Evolutionary conservation across 768 basidiomycete genomes (phyloP).

Genomic region (Podaxis sp.): DNA sequence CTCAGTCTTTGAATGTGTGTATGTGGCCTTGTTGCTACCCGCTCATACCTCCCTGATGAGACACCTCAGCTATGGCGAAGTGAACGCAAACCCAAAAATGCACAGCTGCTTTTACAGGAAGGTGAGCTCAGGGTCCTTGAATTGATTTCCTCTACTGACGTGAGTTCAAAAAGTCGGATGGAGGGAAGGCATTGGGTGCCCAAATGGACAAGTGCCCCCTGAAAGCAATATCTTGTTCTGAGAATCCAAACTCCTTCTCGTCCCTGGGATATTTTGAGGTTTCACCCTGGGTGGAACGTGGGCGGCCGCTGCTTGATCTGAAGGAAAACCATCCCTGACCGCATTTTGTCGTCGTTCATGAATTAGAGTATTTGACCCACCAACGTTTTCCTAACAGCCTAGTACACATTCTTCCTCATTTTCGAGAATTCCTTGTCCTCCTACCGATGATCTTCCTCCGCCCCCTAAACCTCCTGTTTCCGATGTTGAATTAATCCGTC

Average conservation of each 20-base stretch:
- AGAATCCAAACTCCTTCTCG: neutral
- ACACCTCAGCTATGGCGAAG: conserved; percentile 3
- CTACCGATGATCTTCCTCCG: too few species aligned
- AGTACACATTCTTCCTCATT: neutral
- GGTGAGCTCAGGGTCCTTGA: neutral
- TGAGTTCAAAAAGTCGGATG: neutral
- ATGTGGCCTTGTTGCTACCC: neutral
- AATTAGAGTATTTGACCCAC: neutral
- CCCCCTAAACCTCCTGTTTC: too few species aligned
- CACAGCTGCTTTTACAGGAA: conserved; percentile 9
- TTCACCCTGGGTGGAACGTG: conserved; percentile 6
- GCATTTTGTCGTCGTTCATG: neutral
- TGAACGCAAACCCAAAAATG: neutral
- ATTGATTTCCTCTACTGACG: neutral
- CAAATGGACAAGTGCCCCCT: neutral
- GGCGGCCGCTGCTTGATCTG: neutral
- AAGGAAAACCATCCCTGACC: conserved; percentile 6
- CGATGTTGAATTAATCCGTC: too few species aligned
- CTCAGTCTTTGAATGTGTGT: conserved; percentile 12
- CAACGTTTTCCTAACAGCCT: neutral
- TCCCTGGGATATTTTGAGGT: conserved; percentile 1
- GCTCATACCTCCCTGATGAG: neutral
- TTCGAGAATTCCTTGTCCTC: neutral
- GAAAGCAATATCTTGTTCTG: neutral
- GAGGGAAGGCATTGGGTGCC: neutral